Conservation (phyloP, 2,329 filamentous ascomycete species). For the Colletotrichum eleusines region DNA sequence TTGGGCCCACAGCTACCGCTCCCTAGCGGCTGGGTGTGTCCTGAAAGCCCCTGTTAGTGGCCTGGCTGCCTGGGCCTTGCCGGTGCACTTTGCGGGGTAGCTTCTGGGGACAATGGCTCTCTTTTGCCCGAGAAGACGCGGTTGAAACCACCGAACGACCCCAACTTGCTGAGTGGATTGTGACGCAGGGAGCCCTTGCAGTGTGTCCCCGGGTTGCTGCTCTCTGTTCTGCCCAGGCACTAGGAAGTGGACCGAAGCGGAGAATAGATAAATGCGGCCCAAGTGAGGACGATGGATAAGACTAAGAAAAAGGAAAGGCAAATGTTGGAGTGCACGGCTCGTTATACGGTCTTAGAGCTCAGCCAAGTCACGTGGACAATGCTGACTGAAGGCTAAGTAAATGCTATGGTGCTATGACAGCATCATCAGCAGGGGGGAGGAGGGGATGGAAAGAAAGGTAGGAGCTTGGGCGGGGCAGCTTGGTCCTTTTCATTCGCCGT, state of each 20-base stretch:
- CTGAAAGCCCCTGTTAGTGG: constrained; percentile 8
- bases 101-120: constrained; percentile 13
- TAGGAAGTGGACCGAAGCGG: constrained; percentile 3
- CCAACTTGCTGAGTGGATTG: too few species aligned
- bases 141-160: too few species aligned
- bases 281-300: constrained; percentile 14
- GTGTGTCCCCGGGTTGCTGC: background rate
- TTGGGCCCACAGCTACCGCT: constrained; percentile 28
- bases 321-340: background rate
- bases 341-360: background rate
- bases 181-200: too few species aligned
- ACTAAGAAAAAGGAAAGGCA: background rate
- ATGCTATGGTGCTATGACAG: constrained; percentile 7
- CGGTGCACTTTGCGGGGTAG: constrained; percentile 38
- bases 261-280: background rate
- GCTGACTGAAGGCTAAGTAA: background rate
- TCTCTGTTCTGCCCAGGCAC: background rate
- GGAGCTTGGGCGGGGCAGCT: constrained; percentile 29
- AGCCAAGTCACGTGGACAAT: constrained; percentile 25
- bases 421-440: background rate
- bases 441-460: background rate
- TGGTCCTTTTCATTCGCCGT: constrained; percentile 36
- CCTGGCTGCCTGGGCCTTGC: constrained; percentile 3
- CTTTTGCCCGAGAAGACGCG: constrained; percentile 15
- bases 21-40: constrained; percentile 18